Conservation (phyloP, 495 filamentous ascomycete species). For the Neurospora sp. region DNA sequence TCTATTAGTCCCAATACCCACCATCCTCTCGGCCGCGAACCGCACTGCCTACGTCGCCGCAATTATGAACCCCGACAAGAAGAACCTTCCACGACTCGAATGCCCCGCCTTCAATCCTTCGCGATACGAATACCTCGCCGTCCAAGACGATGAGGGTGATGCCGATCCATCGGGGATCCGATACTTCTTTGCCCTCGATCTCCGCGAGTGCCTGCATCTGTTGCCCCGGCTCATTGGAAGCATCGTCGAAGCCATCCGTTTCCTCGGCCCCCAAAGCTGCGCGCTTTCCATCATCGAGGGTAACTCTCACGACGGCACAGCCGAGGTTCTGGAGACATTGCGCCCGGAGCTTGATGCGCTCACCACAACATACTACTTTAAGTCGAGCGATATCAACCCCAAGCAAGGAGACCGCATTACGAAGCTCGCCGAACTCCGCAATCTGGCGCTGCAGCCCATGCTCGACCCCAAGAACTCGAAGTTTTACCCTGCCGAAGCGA, state of each 20-base stretch:
- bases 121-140: background rate
- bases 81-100: conserved; percentile 1
- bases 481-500: conserved; percentile 5
- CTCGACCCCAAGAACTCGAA: conserved; percentile 13
- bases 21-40: background rate
- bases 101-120: background rate
- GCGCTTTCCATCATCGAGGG: conserved; percentile 42
- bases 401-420: conserved; percentile 26
- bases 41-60: background rate
- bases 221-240: conserved; percentile 39
- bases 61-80: conserved; percentile 1
- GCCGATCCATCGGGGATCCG: background rate
- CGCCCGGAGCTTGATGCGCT: conserved; percentile 22
- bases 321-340: conserved; percentile 32
- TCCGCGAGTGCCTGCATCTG: conserved; percentile 29
- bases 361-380: conserved; percentile 26
- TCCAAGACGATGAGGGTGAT: background rate
- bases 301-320: conserved; percentile 40
- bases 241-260: conserved; percentile 35
- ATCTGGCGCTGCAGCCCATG: conserved; percentile 33
- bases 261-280: conserved; percentile 38
- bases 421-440: conserved; percentile 34
- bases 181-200: conserved; percentile 43
- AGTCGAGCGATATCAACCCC: conserved; percentile 29
- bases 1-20: background rate